Evolutionary conservation across 805 yeast species (phyloP).

Genomic region (Lipomyces oligophaga): DNA sequence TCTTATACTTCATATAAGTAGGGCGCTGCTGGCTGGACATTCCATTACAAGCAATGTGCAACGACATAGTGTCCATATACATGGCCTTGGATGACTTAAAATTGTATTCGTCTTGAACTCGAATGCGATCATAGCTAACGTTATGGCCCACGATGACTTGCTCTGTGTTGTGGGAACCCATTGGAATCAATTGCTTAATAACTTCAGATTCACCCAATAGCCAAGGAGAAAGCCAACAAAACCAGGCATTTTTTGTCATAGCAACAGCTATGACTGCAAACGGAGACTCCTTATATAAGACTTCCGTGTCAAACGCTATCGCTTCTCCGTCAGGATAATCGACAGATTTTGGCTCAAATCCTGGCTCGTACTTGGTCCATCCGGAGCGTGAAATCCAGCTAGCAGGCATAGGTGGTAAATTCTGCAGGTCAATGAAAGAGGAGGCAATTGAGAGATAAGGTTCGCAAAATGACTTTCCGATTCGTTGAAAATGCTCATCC

Average conservation of each 20-base stretch:
- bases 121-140: constrained; percentile 84
- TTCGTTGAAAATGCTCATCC: constrained; percentile 74
- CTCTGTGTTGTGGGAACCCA: constrained; percentile 49
- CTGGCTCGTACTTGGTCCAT: constrained; percentile 71
- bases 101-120: constrained; percentile 78
- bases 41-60: constrained; percentile 87
- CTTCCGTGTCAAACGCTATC: constrained; percentile 86
- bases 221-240: constrained; percentile 90
- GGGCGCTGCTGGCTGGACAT: constrained; percentile 90
- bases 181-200: constrained; percentile 63
- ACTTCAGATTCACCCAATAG: constrained; percentile 55
- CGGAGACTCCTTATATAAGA: constrained; percentile 65
- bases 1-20: constrained; percentile 51
- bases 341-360: constrained; percentile 54
- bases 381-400: constrained; percentile 64
- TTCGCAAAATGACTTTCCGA: constrained; percentile 57
- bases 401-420: constrained; percentile 35
- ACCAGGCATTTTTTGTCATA: constrained; percentile 75
- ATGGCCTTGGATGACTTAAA: constrained; percentile 65
- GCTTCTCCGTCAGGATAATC: constrained; percentile 66
- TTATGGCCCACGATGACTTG: constrained; percentile 84
- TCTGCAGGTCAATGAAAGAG: constrained; percentile 41
- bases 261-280: constrained; percentile 83
- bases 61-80: constrained; percentile 85
- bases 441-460: constrained; percentile 57